Percentiles rank a stretch among this genome's conserved stretches.
Evolutionary conservation across 2,329 filamentous ascomycete species (phyloP).

Genomic region (Colletotrichum tamarilloi): DNA sequence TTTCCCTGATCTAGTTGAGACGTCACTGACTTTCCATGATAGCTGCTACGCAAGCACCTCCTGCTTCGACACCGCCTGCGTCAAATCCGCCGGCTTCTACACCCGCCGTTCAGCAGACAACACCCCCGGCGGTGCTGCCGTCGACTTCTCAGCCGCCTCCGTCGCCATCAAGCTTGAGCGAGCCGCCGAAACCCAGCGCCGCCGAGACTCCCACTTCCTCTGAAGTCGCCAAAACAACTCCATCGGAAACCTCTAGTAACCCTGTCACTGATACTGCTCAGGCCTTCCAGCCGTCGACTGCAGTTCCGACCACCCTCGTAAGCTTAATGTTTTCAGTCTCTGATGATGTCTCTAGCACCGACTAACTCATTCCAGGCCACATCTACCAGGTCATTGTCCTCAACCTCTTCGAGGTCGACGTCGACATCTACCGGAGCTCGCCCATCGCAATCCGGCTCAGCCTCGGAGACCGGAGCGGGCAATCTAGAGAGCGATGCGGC

Average conservation of each 20-base stretch:
- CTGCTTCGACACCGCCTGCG: slow-evolving; percentile 16
- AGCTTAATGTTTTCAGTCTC: not conserved
- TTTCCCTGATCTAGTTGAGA: not conserved
- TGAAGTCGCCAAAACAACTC: not conserved
- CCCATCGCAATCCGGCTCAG: slow-evolving; percentile 8
- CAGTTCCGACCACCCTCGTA: slow-evolving; percentile 27
- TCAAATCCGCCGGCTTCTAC: slow-evolving; percentile 9
- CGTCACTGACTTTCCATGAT: not conserved
- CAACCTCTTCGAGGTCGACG: slow-evolving; percentile 27
- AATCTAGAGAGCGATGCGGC: slow-evolving; percentile 20
- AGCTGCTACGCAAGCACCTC: slow-evolving; percentile 20
- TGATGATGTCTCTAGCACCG: not conserved
- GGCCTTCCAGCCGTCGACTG: slow-evolving; percentile 34
- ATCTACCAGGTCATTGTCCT: slow-evolving; percentile 17
- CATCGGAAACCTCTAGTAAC: not conserved
- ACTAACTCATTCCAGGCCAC: not conserved
- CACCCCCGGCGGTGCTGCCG: slow-evolving; percentile 1
- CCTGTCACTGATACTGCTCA: slow-evolving; percentile 8
- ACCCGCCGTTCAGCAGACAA: slow-evolving; percentile 4
- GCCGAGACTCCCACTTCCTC: not conserved
- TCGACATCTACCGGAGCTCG: slow-evolving; percentile 25
- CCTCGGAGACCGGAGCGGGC: slow-evolving; percentile 1
- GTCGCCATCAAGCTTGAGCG: not conserved
- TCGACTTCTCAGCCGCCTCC: slow-evolving; percentile 12
- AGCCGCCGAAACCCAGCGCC: not conserved